Evolutionary conservation across 75 land plant genomes (phyloP).

Genomic region (Isoetes taiwanensis): DNA sequence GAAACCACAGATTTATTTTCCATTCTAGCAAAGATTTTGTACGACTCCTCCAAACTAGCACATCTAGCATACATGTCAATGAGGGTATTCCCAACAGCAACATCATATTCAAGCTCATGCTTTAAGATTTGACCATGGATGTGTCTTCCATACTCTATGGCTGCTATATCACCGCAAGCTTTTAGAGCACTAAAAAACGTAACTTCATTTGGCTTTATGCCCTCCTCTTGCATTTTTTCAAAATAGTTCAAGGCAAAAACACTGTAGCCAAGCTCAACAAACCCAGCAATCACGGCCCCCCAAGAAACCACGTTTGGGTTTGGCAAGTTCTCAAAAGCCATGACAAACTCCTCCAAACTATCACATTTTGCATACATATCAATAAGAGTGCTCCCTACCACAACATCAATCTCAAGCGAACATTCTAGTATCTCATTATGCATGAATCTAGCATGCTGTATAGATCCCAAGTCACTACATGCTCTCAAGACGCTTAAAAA

Average conservation of each 20-base stretch:
- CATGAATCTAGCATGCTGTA: too few species aligned
- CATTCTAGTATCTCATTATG: too few species aligned
- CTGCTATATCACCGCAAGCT: slow-evolving; percentile 19
- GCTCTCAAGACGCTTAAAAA: too few species aligned
- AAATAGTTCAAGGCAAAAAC: not conserved
- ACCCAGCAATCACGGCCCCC: not conserved
- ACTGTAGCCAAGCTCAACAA: not conserved
- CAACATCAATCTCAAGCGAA: too few species aligned
- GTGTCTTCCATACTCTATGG: slow-evolving; percentile 14
- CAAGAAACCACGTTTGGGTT: not conserved
- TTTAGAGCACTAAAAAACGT: slow-evolving; percentile 22
- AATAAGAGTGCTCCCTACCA: too few species aligned
- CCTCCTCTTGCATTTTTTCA: not conserved
- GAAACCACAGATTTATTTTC: slow-evolving; percentile 29
- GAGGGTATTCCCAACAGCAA: slow-evolving; percentile 30
- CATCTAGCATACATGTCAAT: slow-evolving; percentile 38
- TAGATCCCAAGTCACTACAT: too few species aligned
- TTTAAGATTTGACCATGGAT: slow-evolving; percentile 34
- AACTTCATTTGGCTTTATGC: slow-evolving; percentile 2
- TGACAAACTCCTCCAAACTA: too few species aligned
- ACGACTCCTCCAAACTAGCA: slow-evolving; percentile 18
- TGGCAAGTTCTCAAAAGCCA: too few species aligned
- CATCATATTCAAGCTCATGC: slow-evolving; percentile 20
- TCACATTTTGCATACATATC: too few species aligned
- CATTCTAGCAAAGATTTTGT: slow-evolving; percentile 15